phyloP scores from a whole-genome alignment of 2,329 filamentous ascomycete species.

The Fusarium brevicatenulatum region DNA sequence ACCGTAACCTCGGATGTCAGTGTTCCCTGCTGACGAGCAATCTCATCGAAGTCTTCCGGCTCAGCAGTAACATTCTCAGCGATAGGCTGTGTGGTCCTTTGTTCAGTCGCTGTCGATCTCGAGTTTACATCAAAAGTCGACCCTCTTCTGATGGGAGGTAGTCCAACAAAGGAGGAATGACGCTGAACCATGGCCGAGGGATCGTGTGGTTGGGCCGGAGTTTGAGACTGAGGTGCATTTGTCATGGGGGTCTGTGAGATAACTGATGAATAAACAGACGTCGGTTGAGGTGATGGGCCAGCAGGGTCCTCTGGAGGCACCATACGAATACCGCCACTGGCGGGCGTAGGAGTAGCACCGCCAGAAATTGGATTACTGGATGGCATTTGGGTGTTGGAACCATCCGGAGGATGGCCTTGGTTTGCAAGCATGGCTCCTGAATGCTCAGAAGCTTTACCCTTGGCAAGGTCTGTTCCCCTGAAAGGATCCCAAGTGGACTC shows the following conservation, averaged over 20 bases:
- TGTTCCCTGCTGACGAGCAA: constrained; percentile 32
- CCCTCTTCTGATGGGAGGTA: constrained; percentile 67
- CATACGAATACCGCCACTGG: constrained; percentile 35
- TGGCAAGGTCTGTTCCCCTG: constrained; percentile 26
- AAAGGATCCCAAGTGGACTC: constrained; percentile 40
- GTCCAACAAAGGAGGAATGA: constrained; percentile 63
- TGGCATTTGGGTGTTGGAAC: neutral
- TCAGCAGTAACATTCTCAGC: constrained; percentile 48
- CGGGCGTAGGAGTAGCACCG: constrained; percentile 22
- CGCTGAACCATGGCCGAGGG: constrained; percentile 50
- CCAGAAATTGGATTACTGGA: constrained; percentile 20
- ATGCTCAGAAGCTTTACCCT: constrained; percentile 18
- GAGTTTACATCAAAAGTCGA: constrained; percentile 63
- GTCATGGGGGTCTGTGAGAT: neutral
- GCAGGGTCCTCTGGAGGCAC: constrained; percentile 30
- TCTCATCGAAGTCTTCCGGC: constrained; percentile 42
- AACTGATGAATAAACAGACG: constrained; percentile 3
- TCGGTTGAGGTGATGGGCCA: constrained; percentile 13
- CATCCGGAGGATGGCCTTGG: constrained; percentile 5
- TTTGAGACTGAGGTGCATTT: constrained; percentile 17
- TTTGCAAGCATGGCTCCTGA: constrained; percentile 13
- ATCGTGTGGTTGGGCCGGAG: constrained; percentile 6
- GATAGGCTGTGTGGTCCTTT: constrained; percentile 49
- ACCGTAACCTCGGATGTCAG: constrained; percentile 34
- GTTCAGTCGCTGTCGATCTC: constrained; percentile 46